Percentiles rank a stretch among this genome's conserved stretches.
phyloP scores from a whole-genome alignment of 305 asterid species.

The Fraxinus platypoda region DNA sequence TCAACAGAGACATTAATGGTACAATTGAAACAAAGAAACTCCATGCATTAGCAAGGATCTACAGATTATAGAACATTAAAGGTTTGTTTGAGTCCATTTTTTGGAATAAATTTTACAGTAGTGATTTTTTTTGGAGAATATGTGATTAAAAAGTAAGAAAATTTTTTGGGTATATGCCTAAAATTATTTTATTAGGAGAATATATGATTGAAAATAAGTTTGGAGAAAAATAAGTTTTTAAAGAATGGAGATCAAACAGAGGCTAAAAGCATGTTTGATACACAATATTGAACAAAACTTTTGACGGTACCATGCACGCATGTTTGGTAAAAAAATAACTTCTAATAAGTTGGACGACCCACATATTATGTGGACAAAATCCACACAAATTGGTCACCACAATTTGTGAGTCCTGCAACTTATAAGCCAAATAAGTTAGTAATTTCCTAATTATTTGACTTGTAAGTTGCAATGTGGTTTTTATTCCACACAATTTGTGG shows the following conservation, averaged over 20 bases:
- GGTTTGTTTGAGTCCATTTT: background rate
- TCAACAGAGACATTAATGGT: background rate
- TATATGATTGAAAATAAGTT: background rate
- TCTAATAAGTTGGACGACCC: background rate
- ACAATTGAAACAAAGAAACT: background rate
- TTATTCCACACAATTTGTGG: background rate
- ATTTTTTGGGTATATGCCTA: background rate
- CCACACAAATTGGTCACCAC: background rate
- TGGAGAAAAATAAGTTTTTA: background rate
- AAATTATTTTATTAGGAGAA: background rate
- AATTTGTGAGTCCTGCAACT: background rate
- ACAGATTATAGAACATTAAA: background rate
- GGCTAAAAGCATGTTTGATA: background rate
- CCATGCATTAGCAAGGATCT: background rate
- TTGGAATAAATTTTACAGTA: background rate
- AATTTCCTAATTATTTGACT: background rate
- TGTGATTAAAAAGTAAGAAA: no score
- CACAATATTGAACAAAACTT: background rate
- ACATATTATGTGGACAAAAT: background rate
- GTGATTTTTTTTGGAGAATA: background rate
- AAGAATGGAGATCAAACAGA: no score
- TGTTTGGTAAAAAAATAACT: background rate
- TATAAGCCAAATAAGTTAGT: background rate
- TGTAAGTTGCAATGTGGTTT: background rate
- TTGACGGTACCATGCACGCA: background rate